These are phyloP conservation scores for Elsinoe batatas DNA, from an alignment of 2,329 filamentous ascomycete genomes.

Conservation along the genomic window DNA sequence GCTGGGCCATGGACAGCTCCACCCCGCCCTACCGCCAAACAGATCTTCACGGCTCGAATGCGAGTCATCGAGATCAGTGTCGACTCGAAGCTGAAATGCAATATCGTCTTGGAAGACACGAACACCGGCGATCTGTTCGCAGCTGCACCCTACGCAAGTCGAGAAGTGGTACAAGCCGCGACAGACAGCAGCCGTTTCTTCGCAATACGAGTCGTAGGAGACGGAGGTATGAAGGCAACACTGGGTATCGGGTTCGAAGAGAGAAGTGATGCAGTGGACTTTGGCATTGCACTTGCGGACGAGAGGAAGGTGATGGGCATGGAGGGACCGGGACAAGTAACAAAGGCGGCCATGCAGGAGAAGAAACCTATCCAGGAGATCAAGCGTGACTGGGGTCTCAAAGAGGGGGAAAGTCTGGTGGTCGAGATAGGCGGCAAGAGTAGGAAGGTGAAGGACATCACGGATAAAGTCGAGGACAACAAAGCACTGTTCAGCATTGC, in stretches of 20 bases:
- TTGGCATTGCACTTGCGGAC: slow-evolving; percentile 70
- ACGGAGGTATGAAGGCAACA: slow-evolving; percentile 63
- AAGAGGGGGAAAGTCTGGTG: slow-evolving; percentile 82
- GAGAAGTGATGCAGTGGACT: slow-evolving; percentile 75
- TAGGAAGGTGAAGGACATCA: slow-evolving; percentile 30
- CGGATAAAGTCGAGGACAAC: slow-evolving; percentile 33
- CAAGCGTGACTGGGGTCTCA: slow-evolving; percentile 71
- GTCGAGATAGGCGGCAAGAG: slow-evolving; percentile 61
- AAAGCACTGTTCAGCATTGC: slow-evolving; percentile 60
- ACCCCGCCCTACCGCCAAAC: slow-evolving; percentile 50
- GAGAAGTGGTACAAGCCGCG: slow-evolving; percentile 62
- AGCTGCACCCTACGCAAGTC: slow-evolving; percentile 64
- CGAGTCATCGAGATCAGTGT: slow-evolving; percentile 39
- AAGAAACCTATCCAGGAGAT: slow-evolving; percentile 38
- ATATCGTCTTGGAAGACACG: slow-evolving; percentile 70
- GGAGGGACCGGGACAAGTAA: slow-evolving; percentile 28
- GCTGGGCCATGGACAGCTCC: slow-evolving; percentile 68
- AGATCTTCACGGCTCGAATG: slow-evolving; percentile 78
- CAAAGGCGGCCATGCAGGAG: slow-evolving; percentile 19
- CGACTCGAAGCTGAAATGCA: slow-evolving; percentile 47
- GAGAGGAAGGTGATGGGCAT: slow-evolving; percentile 60
- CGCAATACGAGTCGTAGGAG: slow-evolving; percentile 68
- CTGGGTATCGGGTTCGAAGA: slow-evolving; percentile 84
- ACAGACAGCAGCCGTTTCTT: slow-evolving; percentile 78
- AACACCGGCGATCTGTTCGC: slow-evolving; percentile 67